phyloP scores from a whole-genome alignment of 208 protist species.

The Trypanosomatidae sp. region DNA sequence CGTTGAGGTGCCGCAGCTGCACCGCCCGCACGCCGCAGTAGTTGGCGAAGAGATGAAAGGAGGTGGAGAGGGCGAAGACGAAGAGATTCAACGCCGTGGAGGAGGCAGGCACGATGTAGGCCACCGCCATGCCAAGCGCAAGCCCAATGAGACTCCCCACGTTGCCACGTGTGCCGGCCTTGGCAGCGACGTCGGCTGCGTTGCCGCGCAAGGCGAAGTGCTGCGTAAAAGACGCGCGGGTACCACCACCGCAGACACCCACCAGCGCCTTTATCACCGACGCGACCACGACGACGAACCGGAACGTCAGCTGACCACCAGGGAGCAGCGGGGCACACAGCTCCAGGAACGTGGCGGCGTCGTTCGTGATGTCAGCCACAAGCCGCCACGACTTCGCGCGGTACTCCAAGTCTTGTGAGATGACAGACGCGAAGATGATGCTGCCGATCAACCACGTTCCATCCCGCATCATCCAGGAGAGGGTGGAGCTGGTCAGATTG shows the following conservation, averaged over 20 bases:
- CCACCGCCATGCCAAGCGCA: constrained; percentile 30
- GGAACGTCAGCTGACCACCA: constrained; percentile 23
- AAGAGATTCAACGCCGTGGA: constrained; percentile 13
- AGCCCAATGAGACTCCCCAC: constrained; percentile 43
- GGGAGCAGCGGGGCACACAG: constrained; percentile 35
- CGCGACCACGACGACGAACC: constrained; percentile 28
- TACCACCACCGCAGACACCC: constrained; percentile 41
- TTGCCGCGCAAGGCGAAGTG: constrained; percentile 64
- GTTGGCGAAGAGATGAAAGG: constrained; percentile 44
- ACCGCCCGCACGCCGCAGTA: constrained; percentile 25
- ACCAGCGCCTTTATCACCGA: constrained; percentile 39
- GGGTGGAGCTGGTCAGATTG: constrained; percentile 39
- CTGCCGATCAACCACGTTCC: constrained; percentile 48
- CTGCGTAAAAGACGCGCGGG: constrained; percentile 45
- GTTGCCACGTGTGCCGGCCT: constrained; percentile 53
- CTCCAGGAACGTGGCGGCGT: constrained; percentile 47
- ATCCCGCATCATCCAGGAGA: constrained; percentile 61
- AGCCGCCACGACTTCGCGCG: constrained; percentile 65
- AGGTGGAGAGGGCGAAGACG: constrained; percentile 38
- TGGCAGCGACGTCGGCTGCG: constrained; percentile 53
- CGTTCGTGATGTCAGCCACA: constrained; percentile 54
- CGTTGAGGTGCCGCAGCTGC: constrained; percentile 48
- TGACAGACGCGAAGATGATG: constrained; percentile 43
- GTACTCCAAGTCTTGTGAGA: constrained; percentile 37
- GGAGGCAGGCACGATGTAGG: constrained; percentile 35